Conservation (phyloP, 2,329 filamentous ascomycete species). For the Microascus cirrosus region DNA sequence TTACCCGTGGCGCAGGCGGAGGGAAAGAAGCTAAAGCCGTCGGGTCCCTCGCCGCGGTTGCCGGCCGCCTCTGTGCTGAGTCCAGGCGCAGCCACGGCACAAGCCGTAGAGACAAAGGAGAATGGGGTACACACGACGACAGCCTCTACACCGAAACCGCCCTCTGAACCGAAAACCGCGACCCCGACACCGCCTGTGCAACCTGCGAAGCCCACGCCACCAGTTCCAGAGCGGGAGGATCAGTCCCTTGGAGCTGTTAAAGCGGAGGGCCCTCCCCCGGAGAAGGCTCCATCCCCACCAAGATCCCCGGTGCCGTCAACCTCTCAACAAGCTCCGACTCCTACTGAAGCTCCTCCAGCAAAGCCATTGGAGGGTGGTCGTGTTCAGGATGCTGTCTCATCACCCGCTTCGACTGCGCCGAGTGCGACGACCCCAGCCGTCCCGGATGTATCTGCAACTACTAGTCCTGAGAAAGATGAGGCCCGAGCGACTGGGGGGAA, state of each 20-base stretch:
- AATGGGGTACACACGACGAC: not conserved
- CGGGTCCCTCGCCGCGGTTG: not conserved
- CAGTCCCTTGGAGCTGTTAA: not conserved
- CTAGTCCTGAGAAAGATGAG: conserved; percentile 58
- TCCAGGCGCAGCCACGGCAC: not conserved
- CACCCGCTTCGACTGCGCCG: conserved; percentile 56
- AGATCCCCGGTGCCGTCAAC: not conserved
- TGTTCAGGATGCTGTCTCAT: conserved; percentile 35
- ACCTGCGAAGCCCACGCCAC: not conserved
- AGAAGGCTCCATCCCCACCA: not conserved
- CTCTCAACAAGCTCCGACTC: not conserved
- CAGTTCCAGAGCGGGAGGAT: not conserved
- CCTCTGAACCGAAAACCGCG: not conserved
- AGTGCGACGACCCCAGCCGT: conserved; percentile 63
- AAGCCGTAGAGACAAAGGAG: not conserved
- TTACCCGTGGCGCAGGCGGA: not conserved
- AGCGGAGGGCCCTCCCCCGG: not conserved
- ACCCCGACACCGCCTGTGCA: not conserved
- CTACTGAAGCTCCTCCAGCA: not conserved
- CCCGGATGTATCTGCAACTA: conserved; percentile 59
- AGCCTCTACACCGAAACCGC: not conserved
- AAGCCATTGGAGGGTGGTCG: conserved; percentile 10
- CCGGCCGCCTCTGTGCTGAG: not conserved
- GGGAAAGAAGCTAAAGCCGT: not conserved
- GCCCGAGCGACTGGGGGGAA: conserved; percentile 11